These are phyloP conservation scores for Xylogone sp. DNA, from an alignment of 2,329 filamentous ascomycete species.

Conservation along the genomic window DNA sequence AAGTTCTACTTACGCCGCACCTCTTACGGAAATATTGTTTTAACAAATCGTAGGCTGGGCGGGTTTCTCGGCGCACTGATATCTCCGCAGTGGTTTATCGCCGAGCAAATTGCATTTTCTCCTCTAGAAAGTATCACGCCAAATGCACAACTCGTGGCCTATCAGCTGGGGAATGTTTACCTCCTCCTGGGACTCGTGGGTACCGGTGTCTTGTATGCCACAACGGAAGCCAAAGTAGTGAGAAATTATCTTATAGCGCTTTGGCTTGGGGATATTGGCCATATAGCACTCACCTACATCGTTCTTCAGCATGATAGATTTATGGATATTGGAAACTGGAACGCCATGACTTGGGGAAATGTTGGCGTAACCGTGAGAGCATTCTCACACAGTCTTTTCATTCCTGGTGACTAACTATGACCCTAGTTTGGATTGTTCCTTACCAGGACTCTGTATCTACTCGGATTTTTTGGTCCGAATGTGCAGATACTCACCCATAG, in stretches of 20 bases:
- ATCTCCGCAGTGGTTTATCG: slow-evolving; percentile 58
- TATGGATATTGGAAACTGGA: slow-evolving; percentile 56
- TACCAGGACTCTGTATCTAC: slow-evolving; percentile 53
- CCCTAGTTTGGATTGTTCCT: slow-evolving; percentile 49
- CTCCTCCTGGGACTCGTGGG: slow-evolving; percentile 62
- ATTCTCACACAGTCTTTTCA: not conserved
- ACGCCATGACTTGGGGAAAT: slow-evolving; percentile 70
- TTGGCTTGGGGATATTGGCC: slow-evolving; percentile 62
- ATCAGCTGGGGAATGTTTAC: slow-evolving; percentile 62
- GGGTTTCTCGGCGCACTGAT: slow-evolving; percentile 55
- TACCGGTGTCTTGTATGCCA: slow-evolving; percentile 59
- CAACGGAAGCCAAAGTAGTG: slow-evolving; percentile 61
- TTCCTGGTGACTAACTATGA: slow-evolving; percentile 3
- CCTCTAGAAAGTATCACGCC: slow-evolving; percentile 28
- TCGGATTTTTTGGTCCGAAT: slow-evolving; percentile 55
- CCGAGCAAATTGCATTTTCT: slow-evolving; percentile 50
- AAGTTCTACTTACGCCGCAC: slow-evolving; percentile 7
- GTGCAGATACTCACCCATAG: slow-evolving; percentile 5
- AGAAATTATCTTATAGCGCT: slow-evolving; percentile 64
- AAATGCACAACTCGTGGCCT: slow-evolving; percentile 27
- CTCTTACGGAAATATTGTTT: slow-evolving; percentile 4
- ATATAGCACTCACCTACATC: slow-evolving; percentile 58
- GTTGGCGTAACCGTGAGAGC: slow-evolving; percentile 57
- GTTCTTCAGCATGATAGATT: slow-evolving; percentile 53
- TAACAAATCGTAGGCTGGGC: slow-evolving; percentile 43